These are phyloP conservation scores for Astragalus glycyphyllos DNA, from an alignment of 306 rosid species.

Conservation along the genomic window DNA sequence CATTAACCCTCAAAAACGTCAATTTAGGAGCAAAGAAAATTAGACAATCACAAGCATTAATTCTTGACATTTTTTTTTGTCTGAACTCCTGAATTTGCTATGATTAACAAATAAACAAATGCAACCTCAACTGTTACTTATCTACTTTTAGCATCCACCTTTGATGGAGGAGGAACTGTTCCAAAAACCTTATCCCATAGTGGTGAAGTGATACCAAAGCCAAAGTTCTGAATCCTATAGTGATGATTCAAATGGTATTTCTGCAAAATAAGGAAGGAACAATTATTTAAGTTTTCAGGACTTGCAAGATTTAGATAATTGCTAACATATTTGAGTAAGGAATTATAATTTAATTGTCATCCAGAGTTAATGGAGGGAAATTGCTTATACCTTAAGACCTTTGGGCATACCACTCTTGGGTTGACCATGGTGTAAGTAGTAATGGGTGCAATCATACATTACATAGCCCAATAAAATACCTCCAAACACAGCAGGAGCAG, in stretches of 20 bases:
- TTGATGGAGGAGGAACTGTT: constrained; percentile 68
- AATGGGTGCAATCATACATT: constrained; percentile 89
- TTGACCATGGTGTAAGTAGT: constrained; percentile 92
- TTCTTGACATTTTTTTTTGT: constrained; percentile 15
- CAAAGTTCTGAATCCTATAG: constrained; percentile 66
- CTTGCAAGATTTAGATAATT: constrained; percentile 28
- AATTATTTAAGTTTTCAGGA: constrained; percentile 8
- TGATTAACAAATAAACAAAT: constrained; percentile 46
- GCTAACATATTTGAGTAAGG: not conserved
- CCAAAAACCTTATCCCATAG: constrained; percentile 88
- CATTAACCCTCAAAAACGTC: constrained; percentile 39
- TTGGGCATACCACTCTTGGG: constrained; percentile 59
- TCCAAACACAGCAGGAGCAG: constrained; percentile 83
- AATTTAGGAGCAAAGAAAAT: constrained; percentile 35
- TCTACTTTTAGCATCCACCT: constrained; percentile 52
- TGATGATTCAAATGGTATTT: constrained; percentile 93
- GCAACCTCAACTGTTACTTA: constrained; percentile 43
- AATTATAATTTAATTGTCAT: constrained; percentile 14
- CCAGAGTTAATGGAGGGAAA: constrained; percentile 19
- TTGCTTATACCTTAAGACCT: constrained; percentile 70
- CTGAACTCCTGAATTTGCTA: constrained; percentile 43
- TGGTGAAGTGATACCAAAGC: constrained; percentile 91
- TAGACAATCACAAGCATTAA: constrained; percentile 41
- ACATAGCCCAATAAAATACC: constrained; percentile 93
- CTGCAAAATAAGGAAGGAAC: constrained; percentile 53